These are phyloP conservation scores for Cyclocybe cylindracea DNA, from an alignment of 768 basidiomycete species.

Conservation along the genomic window DNA sequence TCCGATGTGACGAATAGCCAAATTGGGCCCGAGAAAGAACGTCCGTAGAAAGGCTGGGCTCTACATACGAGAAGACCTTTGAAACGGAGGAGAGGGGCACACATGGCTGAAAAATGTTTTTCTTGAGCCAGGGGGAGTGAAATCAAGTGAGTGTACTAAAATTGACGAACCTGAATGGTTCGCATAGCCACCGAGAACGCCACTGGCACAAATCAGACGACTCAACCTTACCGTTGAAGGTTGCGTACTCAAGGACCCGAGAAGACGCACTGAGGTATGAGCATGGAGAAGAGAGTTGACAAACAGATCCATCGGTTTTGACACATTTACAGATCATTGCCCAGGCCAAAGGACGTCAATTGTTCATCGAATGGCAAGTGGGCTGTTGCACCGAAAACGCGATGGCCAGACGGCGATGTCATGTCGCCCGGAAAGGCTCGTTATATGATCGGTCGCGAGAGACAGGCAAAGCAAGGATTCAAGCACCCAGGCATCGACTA, in stretches of 20 bases:
- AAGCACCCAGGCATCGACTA: too few species aligned
- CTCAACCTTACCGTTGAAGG: constrained; percentile 12
- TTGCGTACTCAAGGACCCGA: constrained; percentile 15
- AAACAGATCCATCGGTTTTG: constrained; percentile 16
- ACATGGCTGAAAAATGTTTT: too few species aligned
- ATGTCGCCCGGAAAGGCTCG: constrained; percentile 35
- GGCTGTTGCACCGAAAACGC: constrained; percentile 19
- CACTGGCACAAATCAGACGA: constrained; percentile 4
- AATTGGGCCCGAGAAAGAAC: not conserved
- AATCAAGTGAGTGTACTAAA: too few species aligned
- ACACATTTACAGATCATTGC: constrained; percentile 16
- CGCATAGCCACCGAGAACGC: too few species aligned
- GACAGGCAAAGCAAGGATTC: too few species aligned
- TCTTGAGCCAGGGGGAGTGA: too few species aligned
- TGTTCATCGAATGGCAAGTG: constrained; percentile 13
- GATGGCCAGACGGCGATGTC: constrained; percentile 19
- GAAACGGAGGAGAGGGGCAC: too few species aligned
- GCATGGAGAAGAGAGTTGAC: too few species aligned
- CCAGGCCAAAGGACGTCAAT: constrained; percentile 11
- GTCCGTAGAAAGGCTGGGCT: not conserved
- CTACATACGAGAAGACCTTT: not conserved
- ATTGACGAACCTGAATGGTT: too few species aligned
- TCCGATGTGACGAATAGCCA: not conserved
- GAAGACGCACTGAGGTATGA: constrained; percentile 13
- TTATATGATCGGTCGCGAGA: constrained; percentile 28